Evolutionary conservation across 2,329 filamentous ascomycete genomes (phyloP), one percentile per base, ranked within the genome.

Genomic region (Colletotrichum navitas): DNA sequence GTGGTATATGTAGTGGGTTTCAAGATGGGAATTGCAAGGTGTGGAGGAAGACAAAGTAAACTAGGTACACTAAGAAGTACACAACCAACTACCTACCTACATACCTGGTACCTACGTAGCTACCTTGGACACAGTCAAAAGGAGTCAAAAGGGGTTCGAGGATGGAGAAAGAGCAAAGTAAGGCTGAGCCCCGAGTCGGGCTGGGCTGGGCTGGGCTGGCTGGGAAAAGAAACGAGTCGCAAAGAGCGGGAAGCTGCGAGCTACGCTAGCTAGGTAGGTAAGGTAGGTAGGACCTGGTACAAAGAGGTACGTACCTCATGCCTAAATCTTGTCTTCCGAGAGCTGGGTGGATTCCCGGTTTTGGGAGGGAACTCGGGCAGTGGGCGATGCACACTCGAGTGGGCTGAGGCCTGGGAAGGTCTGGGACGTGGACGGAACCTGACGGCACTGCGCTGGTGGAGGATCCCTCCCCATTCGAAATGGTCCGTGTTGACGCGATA

Each of bases 361-460:
- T 34, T 26, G 61, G 24, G 66, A 29, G 34, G 29, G 39, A 21
- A 43, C 59, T 68, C 63, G 52, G 68, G 68, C 68, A 64, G 68
- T 71, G 68, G 68, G 68, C 68, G 68, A 68, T 68, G 68, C 68
- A 71, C 52, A 71, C 52, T 60, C 65, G 60, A 59, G 68, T 71
- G 68, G 63, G 61, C 61, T 60, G 60, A 52, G 54, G 16, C 41
- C 63, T 47, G 56, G 66, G 39, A 21, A 29, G 24, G 39, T 14
- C 51, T 43, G 52, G 60, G 43, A 65, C 39, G n/a, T 56, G 59
- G 45, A 56, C 24, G 62, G 39, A 36, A 52, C 62, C 62, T 29
- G 34, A 61, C 45, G 47, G 34, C 32, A 36, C 32, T 52, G 34
- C 54, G 54, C n/a, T 55, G 52, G 26, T 24, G 18, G 32, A 36